phyloP scores from a whole-genome alignment of 2,329 filamentous ascomycete genomes.

The Trichoderma sp. region DNA sequence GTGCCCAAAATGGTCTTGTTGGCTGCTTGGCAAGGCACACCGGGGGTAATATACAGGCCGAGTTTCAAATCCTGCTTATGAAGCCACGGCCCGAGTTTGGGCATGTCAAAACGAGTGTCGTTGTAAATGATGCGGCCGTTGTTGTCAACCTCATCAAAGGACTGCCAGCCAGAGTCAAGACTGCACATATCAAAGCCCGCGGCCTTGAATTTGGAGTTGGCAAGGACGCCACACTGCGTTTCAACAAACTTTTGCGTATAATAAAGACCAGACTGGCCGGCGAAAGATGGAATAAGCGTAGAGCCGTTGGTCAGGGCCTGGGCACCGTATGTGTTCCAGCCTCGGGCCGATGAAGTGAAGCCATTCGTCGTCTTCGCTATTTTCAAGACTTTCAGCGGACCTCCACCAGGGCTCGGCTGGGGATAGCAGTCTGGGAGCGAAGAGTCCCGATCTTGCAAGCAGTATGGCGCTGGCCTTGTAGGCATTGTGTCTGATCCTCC shows the following conservation, averaged over 20 bases:
- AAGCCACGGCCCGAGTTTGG: constrained; percentile 24
- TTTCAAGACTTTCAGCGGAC: constrained; percentile 23
- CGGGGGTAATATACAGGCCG: constrained; percentile 24
- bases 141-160: constrained; percentile 18
- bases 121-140: constrained; percentile 25
- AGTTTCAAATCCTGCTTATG: constrained; percentile 18
- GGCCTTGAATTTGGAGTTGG: constrained; percentile 15
- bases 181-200: constrained; percentile 24
- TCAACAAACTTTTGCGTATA: constrained; percentile 24
- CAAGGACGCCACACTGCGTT: constrained; percentile 25
- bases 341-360: constrained; percentile 18
- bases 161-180: constrained; percentile 36
- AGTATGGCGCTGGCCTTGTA: constrained; percentile 19
- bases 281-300: constrained; percentile 23
- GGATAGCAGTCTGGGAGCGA: constrained; percentile 22
- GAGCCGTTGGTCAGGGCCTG: constrained; percentile 26
- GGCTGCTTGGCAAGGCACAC: constrained; percentile 19
- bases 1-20: constrained; percentile 25
- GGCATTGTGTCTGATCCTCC: constrained; percentile 13
- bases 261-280: constrained; percentile 20
- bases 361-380: constrained; percentile 19
- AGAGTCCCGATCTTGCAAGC: constrained; percentile 24
- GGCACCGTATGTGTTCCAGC: constrained; percentile 25
- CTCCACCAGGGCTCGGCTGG: constrained; percentile 9
- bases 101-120: constrained; percentile 23